Evolutionary conservation across 2,329 filamentous ascomycete genomes (phyloP), one percentile per base, ranked within the genome.

Genomic region (Elsinoe australis): DNA sequence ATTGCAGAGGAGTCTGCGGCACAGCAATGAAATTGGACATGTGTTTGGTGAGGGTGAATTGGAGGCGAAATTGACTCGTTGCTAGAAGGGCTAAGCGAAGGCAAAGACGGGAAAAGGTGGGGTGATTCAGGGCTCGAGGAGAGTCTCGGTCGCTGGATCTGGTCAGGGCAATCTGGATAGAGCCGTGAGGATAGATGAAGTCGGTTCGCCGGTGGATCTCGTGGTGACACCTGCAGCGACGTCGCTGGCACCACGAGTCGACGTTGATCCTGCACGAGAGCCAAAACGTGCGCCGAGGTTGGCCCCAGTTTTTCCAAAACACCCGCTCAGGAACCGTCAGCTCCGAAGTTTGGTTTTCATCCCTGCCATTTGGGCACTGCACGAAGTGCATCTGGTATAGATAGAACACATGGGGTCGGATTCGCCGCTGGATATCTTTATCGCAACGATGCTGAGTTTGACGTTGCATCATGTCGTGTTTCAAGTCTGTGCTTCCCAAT

Each of bases 401-500:
- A n/a, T n/a, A n/a, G n/a, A n/a, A n/a, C n/a, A n/a, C n/a, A n/a
- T n/a, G n/a, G 6, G 12, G 26, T 29, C 26, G 26, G 26, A 6
- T 6, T 29, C 26, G 26, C 26, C 26, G 26, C 26, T 29, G 26
- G 26, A n/a, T n/a, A n/a, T n/a, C n/a, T n/a, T n/a, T n/a, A n/a
- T n/a, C n/a, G n/a, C n/a, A n/a, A n/a, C n/a, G n/a, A n/a, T n/a
- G n/a, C n/a, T n/a, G n/a, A n/a, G n/a, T n/a, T n/a, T n/a, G n/a
- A n/a, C n/a, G n/a, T n/a, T n/a, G n/a, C n/a, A n/a, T n/a, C n/a
- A n/a, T 31, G 26, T 44, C 39, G 24, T 32, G 39, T 44, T 32
- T 44, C 39, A 32, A 9, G 28, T 44, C 39, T 24, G 39, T 44
- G 39, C 39, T 18, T 31, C 21, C 36, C 39, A 44, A 44, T 44